Conservation (phyloP, 192 early-diverging fungal species). For the Mortierella alpina region DNA sequence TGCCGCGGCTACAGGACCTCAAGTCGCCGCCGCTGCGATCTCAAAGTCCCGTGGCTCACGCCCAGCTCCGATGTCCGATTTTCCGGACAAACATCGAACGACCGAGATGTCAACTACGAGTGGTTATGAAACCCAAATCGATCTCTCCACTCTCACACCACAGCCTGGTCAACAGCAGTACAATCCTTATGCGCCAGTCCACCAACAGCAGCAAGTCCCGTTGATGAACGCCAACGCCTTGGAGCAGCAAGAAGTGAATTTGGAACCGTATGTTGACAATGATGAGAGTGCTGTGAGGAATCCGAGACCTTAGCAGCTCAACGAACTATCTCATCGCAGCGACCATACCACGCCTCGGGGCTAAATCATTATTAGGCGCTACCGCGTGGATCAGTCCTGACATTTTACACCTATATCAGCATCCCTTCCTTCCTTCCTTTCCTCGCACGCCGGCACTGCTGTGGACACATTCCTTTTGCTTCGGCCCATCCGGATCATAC, state of each 20-base stretch:
- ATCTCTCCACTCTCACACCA: slow-evolving; percentile 25
- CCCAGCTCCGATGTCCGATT: slow-evolving; percentile 4
- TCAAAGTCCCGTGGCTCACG: not conserved
- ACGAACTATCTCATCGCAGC: not conserved
- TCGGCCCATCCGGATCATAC: too few species aligned
- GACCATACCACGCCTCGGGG: not conserved
- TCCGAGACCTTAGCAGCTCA: not conserved
- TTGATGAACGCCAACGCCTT: slow-evolving; percentile 41
- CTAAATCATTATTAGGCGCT: not conserved
- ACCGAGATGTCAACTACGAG: not conserved
- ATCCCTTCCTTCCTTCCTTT: too few species aligned
- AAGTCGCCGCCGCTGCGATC: not conserved
- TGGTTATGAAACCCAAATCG: slow-evolving; percentile 13
- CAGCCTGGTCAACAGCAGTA: slow-evolving; percentile 2
- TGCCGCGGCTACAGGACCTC: not conserved
- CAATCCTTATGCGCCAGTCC: slow-evolving; percentile 18
- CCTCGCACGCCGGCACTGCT: too few species aligned
- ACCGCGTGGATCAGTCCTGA: too few species aligned
- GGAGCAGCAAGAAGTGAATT: slow-evolving; percentile 15
- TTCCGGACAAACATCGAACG: slow-evolving; percentile 14
- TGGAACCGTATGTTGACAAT: slow-evolving; percentile 25
- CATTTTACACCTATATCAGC: too few species aligned
- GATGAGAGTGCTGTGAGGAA: slow-evolving; percentile 4
- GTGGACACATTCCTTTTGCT: too few species aligned
- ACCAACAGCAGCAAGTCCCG: slow-evolving; percentile 34